Evolutionary conservation across 257 asterid genomes (phyloP).

Genomic region (Paulownia fortunei): DNA sequence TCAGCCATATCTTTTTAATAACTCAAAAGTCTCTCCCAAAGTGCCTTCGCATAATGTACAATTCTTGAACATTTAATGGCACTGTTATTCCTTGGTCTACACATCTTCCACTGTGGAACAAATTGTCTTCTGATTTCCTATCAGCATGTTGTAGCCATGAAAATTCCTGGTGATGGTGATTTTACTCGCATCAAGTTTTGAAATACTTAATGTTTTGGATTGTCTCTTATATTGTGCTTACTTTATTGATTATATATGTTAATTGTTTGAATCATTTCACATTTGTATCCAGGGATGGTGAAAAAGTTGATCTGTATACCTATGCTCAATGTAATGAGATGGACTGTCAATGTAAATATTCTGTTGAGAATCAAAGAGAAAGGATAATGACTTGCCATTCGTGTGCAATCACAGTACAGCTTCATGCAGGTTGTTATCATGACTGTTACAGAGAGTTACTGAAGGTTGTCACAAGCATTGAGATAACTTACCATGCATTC

Average conservation of each 20-base stretch:
- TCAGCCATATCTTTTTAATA: not conserved
- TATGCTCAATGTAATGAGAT: constrained; percentile 60
- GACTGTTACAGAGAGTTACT: constrained; percentile 56
- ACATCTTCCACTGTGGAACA: not conserved
- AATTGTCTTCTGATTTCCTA: not conserved
- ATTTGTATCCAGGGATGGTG: constrained; percentile 70
- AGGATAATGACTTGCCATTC: constrained; percentile 28
- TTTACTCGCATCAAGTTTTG: not conserved
- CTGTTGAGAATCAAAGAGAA: constrained; percentile 30
- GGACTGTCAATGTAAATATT: constrained; percentile 69
- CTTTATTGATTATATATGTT: not conserved
- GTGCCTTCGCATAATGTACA: constrained; percentile 6
- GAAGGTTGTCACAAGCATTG: constrained; percentile 53
- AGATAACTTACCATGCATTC: not conserved
- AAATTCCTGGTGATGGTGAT: not conserved
- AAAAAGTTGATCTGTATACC: constrained; percentile 53
- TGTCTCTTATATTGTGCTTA: constrained; percentile 2
- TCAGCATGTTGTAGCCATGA: not conserved
- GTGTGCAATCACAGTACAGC: constrained; percentile 54
- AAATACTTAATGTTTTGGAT: not conserved
- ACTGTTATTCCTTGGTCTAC: not conserved
- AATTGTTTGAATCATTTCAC: not conserved
- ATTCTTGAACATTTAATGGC: not conserved
- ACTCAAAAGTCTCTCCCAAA: constrained; percentile 1
- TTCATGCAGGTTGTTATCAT: constrained; percentile 85